phyloP scores from a whole-genome alignment of 2,329 filamentous ascomycete species.

The Cladophialophora yegresii region DNA sequence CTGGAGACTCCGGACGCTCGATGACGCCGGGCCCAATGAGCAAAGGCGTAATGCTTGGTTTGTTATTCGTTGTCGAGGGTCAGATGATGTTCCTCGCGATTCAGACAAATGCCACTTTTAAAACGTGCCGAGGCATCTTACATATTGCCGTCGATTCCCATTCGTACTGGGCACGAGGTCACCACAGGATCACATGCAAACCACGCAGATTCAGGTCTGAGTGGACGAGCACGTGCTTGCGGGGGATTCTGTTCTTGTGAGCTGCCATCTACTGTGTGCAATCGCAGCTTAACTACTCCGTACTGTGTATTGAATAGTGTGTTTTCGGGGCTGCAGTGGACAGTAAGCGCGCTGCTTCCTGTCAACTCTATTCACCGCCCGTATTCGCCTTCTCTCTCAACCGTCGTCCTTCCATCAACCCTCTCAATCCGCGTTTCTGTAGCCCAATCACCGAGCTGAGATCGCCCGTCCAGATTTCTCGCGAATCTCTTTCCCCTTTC shows the following conservation, averaged over 20 bases:
- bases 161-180: too few species aligned
- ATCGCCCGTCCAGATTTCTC: conserved; percentile 73
- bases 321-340: not conserved
- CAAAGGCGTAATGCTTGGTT: conserved; percentile 5
- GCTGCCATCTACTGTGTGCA: not conserved
- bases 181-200: conserved; percentile 7
- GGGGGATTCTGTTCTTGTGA: not conserved
- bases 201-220: not conserved
- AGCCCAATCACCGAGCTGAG: conserved; percentile 86
- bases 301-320: not conserved
- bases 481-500: conserved; percentile 11
- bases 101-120: not conserved
- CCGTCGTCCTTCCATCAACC: conserved; percentile 89
- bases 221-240: not conserved
- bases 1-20: conserved; percentile 18
- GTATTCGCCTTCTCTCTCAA: conserved; percentile 63
- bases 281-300: not conserved
- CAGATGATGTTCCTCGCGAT: conserved; percentile 25
- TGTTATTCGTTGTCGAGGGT: conserved; percentile 23
- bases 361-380: conserved; percentile 16
- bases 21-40: conserved; percentile 9
- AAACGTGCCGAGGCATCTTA: conserved; percentile 12
- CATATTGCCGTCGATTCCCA: not conserved
- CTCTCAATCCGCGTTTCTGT: conserved; percentile 88
- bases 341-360: not conserved